Conservation (phyloP, 2,329 filamentous ascomycete species). For the Colletotrichum eremochloae region DNA sequence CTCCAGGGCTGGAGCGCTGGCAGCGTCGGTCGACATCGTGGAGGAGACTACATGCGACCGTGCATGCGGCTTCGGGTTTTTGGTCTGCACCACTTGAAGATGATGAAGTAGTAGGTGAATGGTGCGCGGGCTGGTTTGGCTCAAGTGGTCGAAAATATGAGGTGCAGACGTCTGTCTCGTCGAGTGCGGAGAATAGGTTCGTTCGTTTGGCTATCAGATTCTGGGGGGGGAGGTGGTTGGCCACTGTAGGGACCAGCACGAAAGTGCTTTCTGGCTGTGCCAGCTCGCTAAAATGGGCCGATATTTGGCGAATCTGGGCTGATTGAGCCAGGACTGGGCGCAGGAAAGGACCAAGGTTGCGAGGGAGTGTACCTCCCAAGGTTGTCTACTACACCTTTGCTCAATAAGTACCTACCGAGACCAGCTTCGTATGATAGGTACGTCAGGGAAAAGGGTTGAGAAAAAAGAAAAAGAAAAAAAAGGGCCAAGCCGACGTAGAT, state of each 20-base stretch:
- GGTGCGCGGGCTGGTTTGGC: conserved; percentile 24
- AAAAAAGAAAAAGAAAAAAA: too few relatives aligned
- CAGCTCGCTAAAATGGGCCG: conserved; percentile 44
- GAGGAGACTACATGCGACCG: conserved; percentile 60
- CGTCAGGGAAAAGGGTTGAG: not conserved
- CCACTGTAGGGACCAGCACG: conserved; percentile 37
- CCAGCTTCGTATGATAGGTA: not conserved
- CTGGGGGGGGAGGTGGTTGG: conserved; percentile 38
- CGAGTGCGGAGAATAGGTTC: conserved; percentile 41
- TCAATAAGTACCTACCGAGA: not conserved
- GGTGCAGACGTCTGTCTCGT: conserved; percentile 40
- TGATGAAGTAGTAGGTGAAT: not conserved
- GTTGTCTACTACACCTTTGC: not conserved
- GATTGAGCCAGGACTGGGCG: conserved; percentile 43
- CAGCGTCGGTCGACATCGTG: conserved; percentile 69
- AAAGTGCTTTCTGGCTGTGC: conserved; percentile 32
- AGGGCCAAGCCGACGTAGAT: not conserved
- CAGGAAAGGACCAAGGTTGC: conserved; percentile 15
- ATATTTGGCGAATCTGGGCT: conserved; percentile 46
- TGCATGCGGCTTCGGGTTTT: conserved; percentile 37
- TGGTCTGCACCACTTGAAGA: conserved; percentile 15
- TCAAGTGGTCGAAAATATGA: conserved; percentile 40
- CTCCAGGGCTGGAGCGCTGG: conserved; percentile 62
- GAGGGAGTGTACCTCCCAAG: conserved; percentile 32
- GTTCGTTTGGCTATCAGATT: conserved; percentile 43